These are phyloP conservation scores for Gnomoniopsis smithogilvyi DNA, from an alignment of 2,329 filamentous ascomycete species.

Conservation along the genomic window DNA sequence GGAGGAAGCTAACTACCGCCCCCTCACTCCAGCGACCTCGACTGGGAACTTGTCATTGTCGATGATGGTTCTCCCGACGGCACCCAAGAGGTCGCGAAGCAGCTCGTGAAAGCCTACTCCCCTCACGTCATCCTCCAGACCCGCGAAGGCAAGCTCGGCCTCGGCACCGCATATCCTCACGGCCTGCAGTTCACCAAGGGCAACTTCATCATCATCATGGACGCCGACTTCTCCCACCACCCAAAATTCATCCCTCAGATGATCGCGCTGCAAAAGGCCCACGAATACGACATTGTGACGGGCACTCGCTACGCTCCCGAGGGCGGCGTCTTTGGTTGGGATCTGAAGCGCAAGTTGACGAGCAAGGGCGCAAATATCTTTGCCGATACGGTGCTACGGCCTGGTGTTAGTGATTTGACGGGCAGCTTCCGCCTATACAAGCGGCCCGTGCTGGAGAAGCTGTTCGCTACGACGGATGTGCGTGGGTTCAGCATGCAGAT, in stretches of 20 bases:
- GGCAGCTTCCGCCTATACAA: constrained; percentile 95
- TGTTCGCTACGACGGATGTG: constrained; percentile 86
- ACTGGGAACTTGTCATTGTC: constrained; percentile 97
- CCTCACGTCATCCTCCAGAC: constrained; percentile 80
- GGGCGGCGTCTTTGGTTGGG: constrained; percentile 93
- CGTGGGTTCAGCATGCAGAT: constrained; percentile 99
- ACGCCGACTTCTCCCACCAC: constrained; percentile 98
- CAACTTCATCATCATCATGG: constrained; percentile 99
- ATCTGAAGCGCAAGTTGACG: constrained; percentile 84
- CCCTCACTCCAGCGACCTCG: constrained; percentile 63
- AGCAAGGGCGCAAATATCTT: constrained; percentile 90
- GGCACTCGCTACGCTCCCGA: constrained; percentile 90
- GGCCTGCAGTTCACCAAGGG: constrained; percentile 86
- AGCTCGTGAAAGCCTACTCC: constrained; percentile 83
- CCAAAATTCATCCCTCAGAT: constrained; percentile 98
- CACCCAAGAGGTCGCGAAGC: constrained; percentile 84
- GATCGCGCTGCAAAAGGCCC: constrained; percentile 74
- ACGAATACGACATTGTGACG: constrained; percentile 92
- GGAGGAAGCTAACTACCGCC: not conserved
- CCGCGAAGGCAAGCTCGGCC: constrained; percentile 91
- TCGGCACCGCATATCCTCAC: constrained; percentile 94
- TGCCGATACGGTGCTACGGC: constrained; percentile 88
- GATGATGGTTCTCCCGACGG: constrained; percentile 97
- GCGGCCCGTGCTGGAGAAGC: constrained; percentile 81
- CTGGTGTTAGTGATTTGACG: constrained; percentile 92